Conservation (phyloP, 2,329 filamentous ascomycete genomes). For the Penicillium sumatraense region DNA sequence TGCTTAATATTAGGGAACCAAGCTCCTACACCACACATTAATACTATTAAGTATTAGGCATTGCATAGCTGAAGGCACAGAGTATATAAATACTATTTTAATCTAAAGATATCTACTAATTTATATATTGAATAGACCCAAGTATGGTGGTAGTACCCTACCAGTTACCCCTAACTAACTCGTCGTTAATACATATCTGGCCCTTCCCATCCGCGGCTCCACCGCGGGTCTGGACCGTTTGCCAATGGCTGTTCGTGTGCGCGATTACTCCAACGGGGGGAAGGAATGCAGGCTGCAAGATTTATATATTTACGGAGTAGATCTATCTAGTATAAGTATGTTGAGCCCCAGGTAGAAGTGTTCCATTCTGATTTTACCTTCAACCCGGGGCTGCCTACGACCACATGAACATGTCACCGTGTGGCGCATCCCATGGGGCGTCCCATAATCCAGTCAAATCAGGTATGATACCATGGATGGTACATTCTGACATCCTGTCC, state of each 20-base stretch:
- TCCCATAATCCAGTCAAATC: neutral
- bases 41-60: too few relatives aligned
- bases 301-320: too few relatives aligned
- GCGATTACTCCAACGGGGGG: conserved; percentile 13
- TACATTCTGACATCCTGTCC: too few relatives aligned
- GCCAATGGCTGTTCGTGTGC: conserved; percentile 17
- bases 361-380: too few relatives aligned
- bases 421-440: neutral
- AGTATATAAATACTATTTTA: neutral
- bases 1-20: too few relatives aligned
- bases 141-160: neutral
- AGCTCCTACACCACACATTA: too few relatives aligned
- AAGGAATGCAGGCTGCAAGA: neutral
- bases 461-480: too few relatives aligned
- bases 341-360: too few relatives aligned
- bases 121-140: neutral
- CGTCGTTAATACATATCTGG: neutral
- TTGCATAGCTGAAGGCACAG: too few relatives aligned
- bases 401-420: neutral
- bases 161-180: too few relatives aligned
- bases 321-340: too few relatives aligned
- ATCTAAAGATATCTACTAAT: neutral
- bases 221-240: conserved; percentile 18
- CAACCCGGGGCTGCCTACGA: too few relatives aligned
- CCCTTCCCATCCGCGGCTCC: conserved; percentile 7